phyloP scores from a whole-genome alignment of 139 green algal genomes.

The Volvox africanus region DNA sequence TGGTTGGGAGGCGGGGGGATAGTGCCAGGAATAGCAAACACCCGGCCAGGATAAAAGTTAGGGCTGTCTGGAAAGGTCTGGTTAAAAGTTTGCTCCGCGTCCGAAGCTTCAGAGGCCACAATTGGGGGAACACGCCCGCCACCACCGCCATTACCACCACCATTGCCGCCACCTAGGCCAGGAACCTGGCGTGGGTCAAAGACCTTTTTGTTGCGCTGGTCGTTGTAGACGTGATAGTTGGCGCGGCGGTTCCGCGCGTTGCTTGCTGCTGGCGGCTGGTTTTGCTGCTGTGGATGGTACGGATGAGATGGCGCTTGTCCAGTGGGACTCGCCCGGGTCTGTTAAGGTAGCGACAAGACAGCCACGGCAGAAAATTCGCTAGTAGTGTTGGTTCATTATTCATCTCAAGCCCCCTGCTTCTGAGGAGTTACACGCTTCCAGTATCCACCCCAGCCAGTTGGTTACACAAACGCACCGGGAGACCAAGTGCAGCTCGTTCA shows the following conservation, averaged over 20 bases:
- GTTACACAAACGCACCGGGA: slow-evolving; percentile 3
- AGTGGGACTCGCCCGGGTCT: not conserved
- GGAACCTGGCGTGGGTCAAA: slow-evolving; percentile 50
- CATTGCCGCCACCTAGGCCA: slow-evolving; percentile 25
- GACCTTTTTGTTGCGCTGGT: slow-evolving; percentile 31
- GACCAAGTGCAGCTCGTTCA: slow-evolving; percentile 48
- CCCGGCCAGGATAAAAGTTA: slow-evolving; percentile 53
- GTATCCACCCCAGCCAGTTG: too few relatives aligned
- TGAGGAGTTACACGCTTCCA: too few relatives aligned
- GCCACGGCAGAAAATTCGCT: too few relatives aligned
- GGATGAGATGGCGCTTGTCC: not conserved
- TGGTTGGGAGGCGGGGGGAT: slow-evolving; percentile 1
- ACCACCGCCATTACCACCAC: not conserved
- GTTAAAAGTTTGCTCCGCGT: slow-evolving; percentile 4
- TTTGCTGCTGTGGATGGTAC: not conserved
- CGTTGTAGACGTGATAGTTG: slow-evolving; percentile 40
- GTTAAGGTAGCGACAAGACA: not conserved
- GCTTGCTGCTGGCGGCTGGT: not conserved
- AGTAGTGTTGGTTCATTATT: too few relatives aligned
- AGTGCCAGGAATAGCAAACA: slow-evolving; percentile 53
- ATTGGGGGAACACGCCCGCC: not conserved
- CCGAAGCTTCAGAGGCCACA: not conserved
- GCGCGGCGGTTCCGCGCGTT: not conserved
- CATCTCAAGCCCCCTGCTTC: too few relatives aligned
- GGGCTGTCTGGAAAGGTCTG: slow-evolving; percentile 61